phyloP scores from a whole-genome alignment of 805 yeast species.

The Lachancea sp. region DNA sequence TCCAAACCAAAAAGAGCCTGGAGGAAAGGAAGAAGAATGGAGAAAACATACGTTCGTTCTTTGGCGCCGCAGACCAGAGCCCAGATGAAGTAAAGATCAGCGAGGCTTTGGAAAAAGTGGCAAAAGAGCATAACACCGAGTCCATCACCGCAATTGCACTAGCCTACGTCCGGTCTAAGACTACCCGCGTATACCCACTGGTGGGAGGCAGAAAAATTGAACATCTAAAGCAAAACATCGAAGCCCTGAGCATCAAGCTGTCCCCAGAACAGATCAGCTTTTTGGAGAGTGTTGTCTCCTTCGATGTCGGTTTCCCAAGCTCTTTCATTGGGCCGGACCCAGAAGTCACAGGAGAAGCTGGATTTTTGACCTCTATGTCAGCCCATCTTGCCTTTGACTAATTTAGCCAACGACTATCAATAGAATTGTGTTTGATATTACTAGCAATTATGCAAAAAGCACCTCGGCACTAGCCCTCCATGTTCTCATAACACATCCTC shows the following conservation, averaged over 20 bases:
- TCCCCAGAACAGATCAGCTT: slow-evolving; percentile 12
- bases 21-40: slow-evolving; percentile 15
- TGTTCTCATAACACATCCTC: too few relatives aligned
- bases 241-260: slow-evolving; percentile 13
- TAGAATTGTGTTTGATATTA: too few relatives aligned
- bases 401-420: neutral
- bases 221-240: slow-evolving; percentile 18
- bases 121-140: slow-evolving; percentile 12
- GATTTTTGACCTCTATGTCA: slow-evolving; percentile 6
- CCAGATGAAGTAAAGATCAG: slow-evolving; percentile 13
- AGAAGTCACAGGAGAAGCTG: slow-evolving; percentile 4
- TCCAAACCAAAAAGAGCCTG: slow-evolving; percentile 15
- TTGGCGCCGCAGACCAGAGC: slow-evolving; percentile 7
- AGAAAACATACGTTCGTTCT: slow-evolving; percentile 10
- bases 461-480: too few relatives aligned
- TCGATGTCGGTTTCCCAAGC: slow-evolving; percentile 18
- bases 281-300: slow-evolving; percentile 13
- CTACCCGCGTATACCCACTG: slow-evolving; percentile 18
- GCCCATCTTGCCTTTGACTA: slow-evolving; percentile 2
- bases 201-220: slow-evolving; percentile 20
- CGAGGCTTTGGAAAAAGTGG: slow-evolving; percentile 15
- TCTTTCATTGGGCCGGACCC: slow-evolving; percentile 15
- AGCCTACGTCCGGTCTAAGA: slow-evolving; percentile 20
- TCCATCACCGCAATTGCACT: slow-evolving; percentile 17
- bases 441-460: too few relatives aligned